Evolutionary conservation across 1,284 basidiomycete species (phyloP).

Genomic region (Anthracocystis panici-leucophaei): DNA sequence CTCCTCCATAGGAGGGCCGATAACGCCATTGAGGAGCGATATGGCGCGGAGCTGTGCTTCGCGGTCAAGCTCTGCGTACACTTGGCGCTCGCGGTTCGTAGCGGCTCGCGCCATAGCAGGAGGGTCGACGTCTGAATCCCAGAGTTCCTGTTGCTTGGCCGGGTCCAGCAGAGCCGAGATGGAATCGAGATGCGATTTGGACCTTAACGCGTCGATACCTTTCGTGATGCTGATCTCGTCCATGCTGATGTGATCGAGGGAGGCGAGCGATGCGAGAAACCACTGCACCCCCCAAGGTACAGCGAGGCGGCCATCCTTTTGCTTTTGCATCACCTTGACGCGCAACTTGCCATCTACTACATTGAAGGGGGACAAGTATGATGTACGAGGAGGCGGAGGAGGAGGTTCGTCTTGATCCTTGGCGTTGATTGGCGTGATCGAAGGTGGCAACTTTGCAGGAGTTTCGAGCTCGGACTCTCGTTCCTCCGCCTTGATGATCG

Average conservation of each 20-base stretch:
- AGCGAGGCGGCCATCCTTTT: slow-evolving; percentile 12
- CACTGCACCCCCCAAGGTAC: slow-evolving; percentile 42
- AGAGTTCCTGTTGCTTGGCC: slow-evolving; percentile 18
- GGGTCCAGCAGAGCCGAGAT: slow-evolving; percentile 23
- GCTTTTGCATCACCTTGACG: slow-evolving; percentile 19
- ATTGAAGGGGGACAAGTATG: slow-evolving; percentile 12
- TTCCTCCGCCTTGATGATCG: neutral
- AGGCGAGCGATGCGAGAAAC: slow-evolving; percentile 35
- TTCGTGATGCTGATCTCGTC: slow-evolving; percentile 20
- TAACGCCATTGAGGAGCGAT: slow-evolving; percentile 22
- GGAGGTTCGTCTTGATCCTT: too few species aligned
- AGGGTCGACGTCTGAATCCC: slow-evolving; percentile 4
- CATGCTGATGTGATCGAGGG: slow-evolving; percentile 13
- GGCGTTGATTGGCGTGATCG: too few species aligned
- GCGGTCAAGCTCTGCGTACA: slow-evolving; percentile 35
- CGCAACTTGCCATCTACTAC: slow-evolving; percentile 18
- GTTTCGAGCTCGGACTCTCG: neutral
- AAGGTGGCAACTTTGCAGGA: neutral
- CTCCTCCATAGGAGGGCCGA: slow-evolving; percentile 36
- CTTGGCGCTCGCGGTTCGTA: slow-evolving; percentile 23
- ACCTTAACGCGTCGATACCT: slow-evolving; percentile 25
- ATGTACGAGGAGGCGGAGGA: neutral
- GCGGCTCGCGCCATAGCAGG: slow-evolving; percentile 18
- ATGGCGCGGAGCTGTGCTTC: slow-evolving; percentile 17
- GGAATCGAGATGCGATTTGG: slow-evolving; percentile 16